Base-by-base conservation (phyloP, 192 early-diverging fungal species). In the Piromyces sp. region DNA sequence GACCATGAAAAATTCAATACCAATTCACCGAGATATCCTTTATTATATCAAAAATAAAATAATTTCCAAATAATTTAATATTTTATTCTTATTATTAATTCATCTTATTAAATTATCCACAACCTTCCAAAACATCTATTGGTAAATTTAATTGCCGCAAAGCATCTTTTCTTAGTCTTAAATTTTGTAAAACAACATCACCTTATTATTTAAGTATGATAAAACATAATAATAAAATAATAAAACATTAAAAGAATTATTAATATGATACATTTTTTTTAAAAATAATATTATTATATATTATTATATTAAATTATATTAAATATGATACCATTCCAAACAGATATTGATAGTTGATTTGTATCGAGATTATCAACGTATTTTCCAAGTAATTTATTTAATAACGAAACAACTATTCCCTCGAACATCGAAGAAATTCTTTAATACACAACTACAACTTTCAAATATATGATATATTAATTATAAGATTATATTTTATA, bases 1-100 rank as follows among this genome's bases (percentile, higher is more conserved):
- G 91, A 93, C 97, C 97, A 99, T 13, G 97, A 97, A 80, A 99
- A 97, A n/a, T 89, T 93, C 12, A 98, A 87, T 0, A 93, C 96
- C 30, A 98, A 91, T 80, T 95, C 93, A 30, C 97, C 97, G 28
- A 99, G 91, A 85, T 95, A 95, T 22, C 96, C 96, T 94, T 81
- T 81, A 30, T 29, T 29, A 79, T 17, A 14, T 30, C 14, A 9
- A 79, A 36, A 22, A 22, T 40, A 38, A 7, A 6, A 36, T 9
- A 30, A 29, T 80, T 58, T 81, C 79, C 30, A 30, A 78, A 81
- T 80, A 78, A 19, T 80, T 84, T 84, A 82, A 42, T 68, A 13
- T 33, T 30, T 84, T 81, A 83, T 40, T 82, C 30, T 84, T 29
- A 33, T 81, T 30, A 51, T 36, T 17, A 17, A 80, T 79, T 30